These are phyloP conservation scores for Pterocarpus macrocarpus DNA, from an alignment of 306 rosid genomes.

Conservation along the genomic window DNA sequence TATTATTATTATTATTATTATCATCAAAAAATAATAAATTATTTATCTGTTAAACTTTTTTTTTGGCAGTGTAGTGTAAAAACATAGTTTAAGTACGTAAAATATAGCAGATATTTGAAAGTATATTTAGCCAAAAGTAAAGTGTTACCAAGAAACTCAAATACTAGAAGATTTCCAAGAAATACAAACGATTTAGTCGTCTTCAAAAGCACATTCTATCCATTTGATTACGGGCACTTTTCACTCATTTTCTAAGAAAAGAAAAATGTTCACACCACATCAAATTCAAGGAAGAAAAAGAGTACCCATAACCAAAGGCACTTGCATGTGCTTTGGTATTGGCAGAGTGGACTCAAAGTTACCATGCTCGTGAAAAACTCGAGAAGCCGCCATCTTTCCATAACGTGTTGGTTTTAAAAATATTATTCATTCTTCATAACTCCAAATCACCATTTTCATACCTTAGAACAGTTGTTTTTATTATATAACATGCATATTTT, in stretches of 20 bases:
- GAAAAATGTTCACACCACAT: neutral
- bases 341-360: conserved; percentile 32
- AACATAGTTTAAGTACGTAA: neutral
- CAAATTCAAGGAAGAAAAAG: conserved; percentile 21
- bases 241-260: neutral
- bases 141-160: neutral
- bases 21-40: no score
- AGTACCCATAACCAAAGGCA: conserved; percentile 8
- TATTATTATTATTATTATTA: no score
- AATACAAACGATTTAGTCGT: neutral
- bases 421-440: neutral
- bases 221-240: neutral
- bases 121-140: conserved; percentile 20
- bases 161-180: neutral
- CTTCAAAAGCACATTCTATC: conserved; percentile 7
- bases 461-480: neutral
- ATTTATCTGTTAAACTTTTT: no score
- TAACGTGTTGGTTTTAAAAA: neutral
- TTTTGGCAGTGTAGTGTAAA: no score
- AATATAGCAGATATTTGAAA: neutral
- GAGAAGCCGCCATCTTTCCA: conserved; percentile 10
- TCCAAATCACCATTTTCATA: neutral
- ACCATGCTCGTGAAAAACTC: conserved; percentile 11
- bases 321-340: conserved; percentile 37
- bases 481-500: neutral